A percentile compares a stretch with the other conserved stretches of the same genome.
phyloP scores from a whole-genome alignment of 106 monocot genomes.

The Gastrodia elata region DNA sequence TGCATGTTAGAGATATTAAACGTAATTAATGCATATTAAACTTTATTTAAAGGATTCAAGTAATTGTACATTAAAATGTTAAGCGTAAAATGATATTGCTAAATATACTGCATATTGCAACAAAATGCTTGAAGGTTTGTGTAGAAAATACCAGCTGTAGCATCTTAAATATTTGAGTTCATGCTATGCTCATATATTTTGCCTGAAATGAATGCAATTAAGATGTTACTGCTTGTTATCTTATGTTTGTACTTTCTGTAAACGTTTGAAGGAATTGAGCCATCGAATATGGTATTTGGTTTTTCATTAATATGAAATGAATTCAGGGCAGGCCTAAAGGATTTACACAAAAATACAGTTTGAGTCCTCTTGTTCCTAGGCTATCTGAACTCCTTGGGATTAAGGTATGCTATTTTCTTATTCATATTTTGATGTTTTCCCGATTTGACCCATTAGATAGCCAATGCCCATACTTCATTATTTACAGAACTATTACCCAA shows the following conservation, averaged over 20 bases:
- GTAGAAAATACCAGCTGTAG: too few relatives aligned
- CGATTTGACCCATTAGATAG: too few relatives aligned
- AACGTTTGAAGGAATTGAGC: background rate
- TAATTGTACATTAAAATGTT: too few relatives aligned
- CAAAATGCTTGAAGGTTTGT: too few relatives aligned
- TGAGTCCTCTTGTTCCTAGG: constrained; percentile 67
- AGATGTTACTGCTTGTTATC: background rate
- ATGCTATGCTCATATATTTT: background rate
- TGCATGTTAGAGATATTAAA: too few relatives aligned
- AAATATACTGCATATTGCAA: too few relatives aligned
- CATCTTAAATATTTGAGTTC: background rate
- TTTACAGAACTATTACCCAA: too few relatives aligned
- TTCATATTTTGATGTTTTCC: background rate
- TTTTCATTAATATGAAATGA: background rate
- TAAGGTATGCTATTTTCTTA: constrained; percentile 22
- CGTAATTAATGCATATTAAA: too few relatives aligned
- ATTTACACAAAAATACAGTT: constrained; percentile 62
- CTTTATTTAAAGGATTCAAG: too few relatives aligned
- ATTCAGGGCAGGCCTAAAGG: constrained; percentile 23
- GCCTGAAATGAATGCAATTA: background rate
- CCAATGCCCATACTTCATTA: too few relatives aligned
- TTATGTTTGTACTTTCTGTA: background rate
- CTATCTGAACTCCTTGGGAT: constrained; percentile 68
- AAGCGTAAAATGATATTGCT: too few relatives aligned
- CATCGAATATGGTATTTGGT: constrained; percentile 1